Evolutionary conservation across 129 eudicot species (phyloP).

Genomic region (Daucus carota): DH1_v3.0 NC_030385.2:30276001-30276500

Average conservation of each 20-base stretch:
- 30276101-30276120: conserved; percentile 36
- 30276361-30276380: background rate
- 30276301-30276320: conserved; percentile 14
- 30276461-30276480: background rate
- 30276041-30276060: conserved; percentile 18
- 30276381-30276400: background rate
- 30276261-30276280: conserved; percentile 21
- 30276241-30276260: background rate
- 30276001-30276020: conserved; percentile 13
- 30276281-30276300: conserved; percentile 9
- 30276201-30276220: background rate
- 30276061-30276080: background rate
- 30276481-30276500: background rate
- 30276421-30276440: background rate
- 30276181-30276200: conserved; percentile 43
- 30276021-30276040: conserved; percentile 21
- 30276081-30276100: conserved; percentile 33
- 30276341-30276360: conserved; percentile 18
- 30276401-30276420: background rate
- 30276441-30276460: background rate
- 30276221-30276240: no score
- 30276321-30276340: conserved; percentile 18
- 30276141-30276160: conserved; percentile 34
- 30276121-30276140: conserved; percentile 3
- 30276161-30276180: conserved; percentile 36